A percentile compares a stretch with the other conserved stretches of the same genome.
Evolutionary conservation across 2,329 filamentous ascomycete genomes (phyloP).

Genomic region (Diaporthe eres): DNA sequence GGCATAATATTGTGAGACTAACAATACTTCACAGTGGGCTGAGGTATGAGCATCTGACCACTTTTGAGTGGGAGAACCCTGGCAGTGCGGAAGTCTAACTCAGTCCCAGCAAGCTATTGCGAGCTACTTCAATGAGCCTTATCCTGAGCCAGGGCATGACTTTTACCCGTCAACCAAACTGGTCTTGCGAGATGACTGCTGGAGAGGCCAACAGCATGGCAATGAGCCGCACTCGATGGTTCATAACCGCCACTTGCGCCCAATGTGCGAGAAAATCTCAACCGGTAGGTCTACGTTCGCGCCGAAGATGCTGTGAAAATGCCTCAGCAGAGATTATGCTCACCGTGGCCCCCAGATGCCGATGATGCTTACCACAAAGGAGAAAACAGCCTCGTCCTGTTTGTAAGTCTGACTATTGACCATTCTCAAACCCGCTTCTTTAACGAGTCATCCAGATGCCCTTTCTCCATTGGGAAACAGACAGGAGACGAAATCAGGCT

Average conservation of each 20-base stretch:
- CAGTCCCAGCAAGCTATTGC: conserved; percentile 48
- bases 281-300: conserved; percentile 43
- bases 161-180: conserved; percentile 41
- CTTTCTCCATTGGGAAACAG: conserved; percentile 59
- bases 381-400: conserved; percentile 48
- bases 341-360: background rate
- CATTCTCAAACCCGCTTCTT: background rate
- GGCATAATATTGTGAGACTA: background rate
- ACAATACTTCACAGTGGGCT: conserved; percentile 45
- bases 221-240: conserved; percentile 43
- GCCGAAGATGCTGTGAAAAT: background rate
- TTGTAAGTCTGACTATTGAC: conserved; percentile 44
- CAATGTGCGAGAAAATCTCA: conserved; percentile 52
- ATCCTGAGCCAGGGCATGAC: conserved; percentile 35
- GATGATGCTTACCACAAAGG: conserved; percentile 13
- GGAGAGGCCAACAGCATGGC: conserved; percentile 54
- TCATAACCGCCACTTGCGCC: conserved; percentile 54
- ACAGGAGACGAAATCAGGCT: conserved; percentile 50
- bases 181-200: conserved; percentile 51
- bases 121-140: conserved; percentile 47
- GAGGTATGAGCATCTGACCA: conserved; percentile 45
- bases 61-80: background rate
- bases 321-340: background rate
- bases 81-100: background rate
- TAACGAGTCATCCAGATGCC: conserved; percentile 50